A percentile compares a stretch with the other conserved stretches of the same genome.
phyloP scores from a whole-genome alignment of 164 flowering plant genomes.

The Litsea cubeba region DNA sequence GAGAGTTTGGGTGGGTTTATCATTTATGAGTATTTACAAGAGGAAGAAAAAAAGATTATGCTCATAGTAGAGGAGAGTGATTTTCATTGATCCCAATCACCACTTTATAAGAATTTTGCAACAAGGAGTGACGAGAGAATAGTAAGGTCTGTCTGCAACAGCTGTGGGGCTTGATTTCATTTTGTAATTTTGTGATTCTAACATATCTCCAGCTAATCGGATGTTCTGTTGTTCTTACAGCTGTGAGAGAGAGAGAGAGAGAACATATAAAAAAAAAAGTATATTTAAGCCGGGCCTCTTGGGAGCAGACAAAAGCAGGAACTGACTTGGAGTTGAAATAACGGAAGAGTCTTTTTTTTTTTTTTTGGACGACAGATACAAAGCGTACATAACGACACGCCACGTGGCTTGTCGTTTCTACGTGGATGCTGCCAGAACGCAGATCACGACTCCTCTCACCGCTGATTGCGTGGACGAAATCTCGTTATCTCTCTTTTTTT shows the following conservation, averaged over 20 bases:
- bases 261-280: neutral
- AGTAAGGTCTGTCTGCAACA: neutral
- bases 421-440: constrained; percentile 5
- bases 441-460: constrained; percentile 37
- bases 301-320: constrained; percentile 3
- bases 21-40: too few species aligned
- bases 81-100: too few species aligned
- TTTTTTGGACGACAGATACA: constrained; percentile 19
- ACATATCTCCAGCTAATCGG: neutral
- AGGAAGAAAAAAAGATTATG: too few species aligned
- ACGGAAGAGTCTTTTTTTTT: constrained; percentile 5
- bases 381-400: constrained; percentile 30
- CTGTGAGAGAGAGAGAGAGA: neutral
- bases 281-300: neutral
- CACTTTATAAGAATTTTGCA: too few species aligned
- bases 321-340: constrained; percentile 29
- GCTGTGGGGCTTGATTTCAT: neutral
- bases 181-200: neutral
- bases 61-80: too few species aligned
- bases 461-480: constrained; percentile 47
- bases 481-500: constrained; percentile 4
- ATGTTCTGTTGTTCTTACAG: neutral
- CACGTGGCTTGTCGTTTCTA: constrained; percentile 35
- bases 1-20: too few species aligned
- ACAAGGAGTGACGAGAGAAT: neutral